Evolutionary conservation across 2,329 filamentous ascomycete species (phyloP).

Genomic region (Aspergillus glaucus): DNA sequence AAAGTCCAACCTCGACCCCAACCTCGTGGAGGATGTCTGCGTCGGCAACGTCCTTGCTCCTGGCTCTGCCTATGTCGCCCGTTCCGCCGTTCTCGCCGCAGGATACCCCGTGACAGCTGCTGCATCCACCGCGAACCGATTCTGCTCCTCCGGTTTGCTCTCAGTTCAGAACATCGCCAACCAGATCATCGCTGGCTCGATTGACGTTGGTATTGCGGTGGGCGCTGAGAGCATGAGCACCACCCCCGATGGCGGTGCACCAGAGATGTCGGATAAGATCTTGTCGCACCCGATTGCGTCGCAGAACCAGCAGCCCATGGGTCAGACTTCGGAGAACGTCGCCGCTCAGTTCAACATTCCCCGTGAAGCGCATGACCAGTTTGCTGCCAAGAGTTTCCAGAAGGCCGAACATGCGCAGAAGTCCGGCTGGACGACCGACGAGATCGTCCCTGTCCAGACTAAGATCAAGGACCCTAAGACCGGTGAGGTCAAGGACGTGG

Average conservation of each 20-base stretch:
- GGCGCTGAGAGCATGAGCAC: conserved; percentile 90
- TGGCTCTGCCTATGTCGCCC: conserved; percentile 81
- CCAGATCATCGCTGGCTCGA: conserved; percentile 81
- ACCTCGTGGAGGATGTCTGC: conserved; percentile 79
- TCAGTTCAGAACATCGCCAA: conserved; percentile 88
- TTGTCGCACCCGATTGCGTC: conserved; percentile 67
- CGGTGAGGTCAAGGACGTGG: conserved; percentile 70
- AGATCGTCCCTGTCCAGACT: conserved; percentile 77
- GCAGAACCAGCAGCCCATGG: conserved; percentile 94
- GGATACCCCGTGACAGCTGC: conserved; percentile 76
- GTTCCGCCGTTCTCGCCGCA: conserved; percentile 76
- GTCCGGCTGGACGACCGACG: conserved; percentile 75
- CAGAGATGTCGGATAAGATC: conserved; percentile 77
- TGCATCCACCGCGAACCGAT: conserved; percentile 77
- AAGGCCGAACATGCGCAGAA: conserved; percentile 79
- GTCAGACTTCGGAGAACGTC: conserved; percentile 85
- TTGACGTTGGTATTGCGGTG: conserved; percentile 82
- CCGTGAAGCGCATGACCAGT: conserved; percentile 69
- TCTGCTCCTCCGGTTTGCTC: conserved; percentile 85
- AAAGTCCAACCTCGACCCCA: conserved; percentile 78
- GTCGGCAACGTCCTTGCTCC: conserved; percentile 85
- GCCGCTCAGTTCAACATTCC: conserved; percentile 68
- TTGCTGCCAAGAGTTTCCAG: conserved; percentile 77
- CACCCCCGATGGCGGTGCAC: conserved; percentile 74
- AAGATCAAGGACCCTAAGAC: conserved; percentile 83